Evolutionary conservation across 2,329 filamentous ascomycete genomes (phyloP), one percentile per base, ranked within the genome.

Genomic region (Fusarium lyarnte): DNA sequence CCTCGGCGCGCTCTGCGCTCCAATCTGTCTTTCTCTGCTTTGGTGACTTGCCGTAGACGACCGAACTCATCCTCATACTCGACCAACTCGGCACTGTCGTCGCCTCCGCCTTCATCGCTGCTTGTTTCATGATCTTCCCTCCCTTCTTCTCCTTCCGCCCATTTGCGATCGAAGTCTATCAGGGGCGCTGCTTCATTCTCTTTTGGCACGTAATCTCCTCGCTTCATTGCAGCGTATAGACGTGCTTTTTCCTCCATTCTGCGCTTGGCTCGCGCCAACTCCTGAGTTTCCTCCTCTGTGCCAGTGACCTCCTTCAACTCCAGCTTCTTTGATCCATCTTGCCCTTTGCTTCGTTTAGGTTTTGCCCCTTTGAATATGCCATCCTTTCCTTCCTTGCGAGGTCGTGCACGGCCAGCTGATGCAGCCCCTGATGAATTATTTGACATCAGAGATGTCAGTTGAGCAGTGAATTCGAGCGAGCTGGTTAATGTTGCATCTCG

Each of bases 121-220:
- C 78, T 78, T 11, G 72, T 78, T n/a, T 83, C 91, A 70, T 93
- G 90, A 74, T 94, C 90, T 42, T 89, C 85, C n/a, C 80, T 79
- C 29, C 80, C 77, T 69, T 79, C 92, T 60, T 90, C 70, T 35
- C 85, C 84, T 78, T 97, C 93, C 0, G 92, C 94, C 95, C 96
- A 98, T 84, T 98, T 99, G 68, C 92, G 88, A 82, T 98, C 96
- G 81, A 99, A 99, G 83, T 99, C 95, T 6, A 99, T 92, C 31
- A 97, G 88, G 29, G 89, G 87, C 74, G 91, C 89, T 45, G 89
- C 84, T 75, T 89, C 85, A 78, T 91, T 88, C 73, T 93, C 88
- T 61, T 87, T 87, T 21, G 88, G 85, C n/a, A 93, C 85, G 81
- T 93, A 91, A 78, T 97, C 92, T n/a, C 95, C 95, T 38, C 93